Conservation (phyloP, 2,329 filamentous ascomycete species). For the Daldinia sp. region DNA sequence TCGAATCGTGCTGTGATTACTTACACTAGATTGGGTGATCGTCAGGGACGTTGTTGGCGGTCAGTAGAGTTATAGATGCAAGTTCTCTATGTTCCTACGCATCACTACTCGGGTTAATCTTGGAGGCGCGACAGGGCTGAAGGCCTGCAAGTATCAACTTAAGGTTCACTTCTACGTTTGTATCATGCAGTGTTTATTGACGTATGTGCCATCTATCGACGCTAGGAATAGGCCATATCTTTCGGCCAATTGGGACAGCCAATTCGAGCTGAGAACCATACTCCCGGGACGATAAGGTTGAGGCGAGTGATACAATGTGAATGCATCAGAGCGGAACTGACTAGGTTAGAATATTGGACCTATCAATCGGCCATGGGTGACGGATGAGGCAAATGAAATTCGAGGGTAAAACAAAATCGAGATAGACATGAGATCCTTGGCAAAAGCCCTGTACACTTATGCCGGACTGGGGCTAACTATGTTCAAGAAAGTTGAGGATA, state of each 20-base stretch:
- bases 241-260: slow-evolving; percentile 11
- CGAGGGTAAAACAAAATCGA: slow-evolving; percentile 1
- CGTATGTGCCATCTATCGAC: neutral
- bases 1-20: no score
- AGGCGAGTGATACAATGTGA: slow-evolving; percentile 10
- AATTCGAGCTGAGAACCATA: neutral
- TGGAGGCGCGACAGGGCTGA: slow-evolving; percentile 15
- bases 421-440: slow-evolving; percentile 1
- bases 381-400: slow-evolving; percentile 5
- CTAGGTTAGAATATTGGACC: neutral
- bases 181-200: neutral
- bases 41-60: neutral
- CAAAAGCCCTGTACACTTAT: slow-evolving; percentile 4
- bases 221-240: neutral
- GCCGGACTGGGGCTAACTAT: neutral
- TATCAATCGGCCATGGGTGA: neutral
- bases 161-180: slow-evolving; percentile 4
- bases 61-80: neutral
- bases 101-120: neutral
- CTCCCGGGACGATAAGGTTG: slow-evolving; percentile 17
- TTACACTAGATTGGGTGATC: no score
- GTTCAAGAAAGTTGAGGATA: neutral
- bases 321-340: slow-evolving; percentile 2
- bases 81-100: neutral
- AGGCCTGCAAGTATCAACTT: slow-evolving; percentile 6